Base-by-base conservation (phyloP, 148 eudicot genomes). In the Dysphania ambrosioides region DNA sequence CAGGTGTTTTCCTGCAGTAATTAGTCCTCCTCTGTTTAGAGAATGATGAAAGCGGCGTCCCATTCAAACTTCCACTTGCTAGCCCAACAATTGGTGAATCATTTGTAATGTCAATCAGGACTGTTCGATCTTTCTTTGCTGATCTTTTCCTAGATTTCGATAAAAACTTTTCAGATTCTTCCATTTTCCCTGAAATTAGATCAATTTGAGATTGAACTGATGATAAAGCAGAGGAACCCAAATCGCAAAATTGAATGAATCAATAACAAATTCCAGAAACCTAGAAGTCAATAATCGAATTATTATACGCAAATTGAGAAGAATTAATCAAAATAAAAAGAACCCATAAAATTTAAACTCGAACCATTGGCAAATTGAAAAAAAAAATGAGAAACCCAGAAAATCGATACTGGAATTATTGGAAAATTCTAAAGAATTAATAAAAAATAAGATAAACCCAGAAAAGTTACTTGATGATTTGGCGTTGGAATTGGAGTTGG, bases 51-150 rank as follows among this genome's bases (percentile, higher is more conserved):
- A 82, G 74, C 66, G 97, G 98, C 35, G 96, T 92, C 44, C 70
- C 77, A 31, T 27, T 68, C 32, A 82, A 55, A 23, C 38, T 79
- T 49, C 84, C 89, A 76, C 80, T 87, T 10, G 99, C 99, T 34
- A 95, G 51, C 24, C 99, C 99, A 19, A 90, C 89, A 19, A 92
- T 89, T 0, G 99, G 99, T 2, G 98, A 95, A 81, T 92, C 97
- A 47, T 95, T 95, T 15, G 96, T 90, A 70, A 92, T 95, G 57
- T 95, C 99, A 18, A 87, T 77, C 5, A 95, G 74, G 0, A 82
- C 90, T 0, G 82, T 73, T 68, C 86, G 80, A 31, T 86, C 91
- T 76, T 82, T 74, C 21, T 77, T 79, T 30, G 61, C 65, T 2
- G 40, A 79, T 80, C 76, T 83, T 27, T 76, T 75, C 29, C 79